Percentiles rank a stretch among this genome's conserved stretches.
These are phyloP conservation scores for Mollisia scopiformis DNA, from an alignment of 2,329 filamentous ascomycete species.

Conservation along the genomic window DNA sequence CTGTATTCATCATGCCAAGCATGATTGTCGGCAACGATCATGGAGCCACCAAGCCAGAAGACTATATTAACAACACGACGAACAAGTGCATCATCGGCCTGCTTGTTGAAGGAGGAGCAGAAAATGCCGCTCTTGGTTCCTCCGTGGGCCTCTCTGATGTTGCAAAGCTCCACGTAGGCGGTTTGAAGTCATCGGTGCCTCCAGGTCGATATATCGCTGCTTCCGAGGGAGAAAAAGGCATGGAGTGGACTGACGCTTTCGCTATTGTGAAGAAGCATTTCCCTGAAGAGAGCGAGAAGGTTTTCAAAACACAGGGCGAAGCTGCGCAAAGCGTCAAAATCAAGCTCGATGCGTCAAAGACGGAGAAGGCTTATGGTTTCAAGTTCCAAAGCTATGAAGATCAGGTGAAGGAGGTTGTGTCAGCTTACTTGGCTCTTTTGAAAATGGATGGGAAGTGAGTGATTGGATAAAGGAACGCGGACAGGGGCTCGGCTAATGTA, in stretches of 20 bases:
- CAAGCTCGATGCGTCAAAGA: background rate
- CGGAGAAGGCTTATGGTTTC: background rate
- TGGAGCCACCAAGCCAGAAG: background rate
- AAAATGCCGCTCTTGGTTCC: background rate
- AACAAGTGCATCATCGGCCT: background rate
- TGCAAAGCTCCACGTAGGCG: background rate
- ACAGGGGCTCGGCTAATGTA: background rate
- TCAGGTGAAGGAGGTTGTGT: background rate
- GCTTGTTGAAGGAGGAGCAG: background rate
- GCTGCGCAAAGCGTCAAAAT: background rate
- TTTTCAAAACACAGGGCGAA: background rate
- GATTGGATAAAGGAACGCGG: background rate
- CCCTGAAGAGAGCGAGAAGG: background rate
- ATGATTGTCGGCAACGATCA: background rate
- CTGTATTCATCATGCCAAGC: background rate
- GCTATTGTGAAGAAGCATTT: background rate
- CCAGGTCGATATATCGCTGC: background rate
- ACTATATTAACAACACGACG: background rate
- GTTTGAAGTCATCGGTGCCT: background rate
- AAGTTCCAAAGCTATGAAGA: background rate
- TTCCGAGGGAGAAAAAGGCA: background rate
- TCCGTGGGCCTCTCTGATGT: background rate
- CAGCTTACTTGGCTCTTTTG: background rate
- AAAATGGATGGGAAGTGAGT: background rate
- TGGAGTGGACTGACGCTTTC: background rate